These are phyloP conservation scores for Boletus rubescentipes DNA, from an alignment of 768 basidiomycete species.

Conservation along the genomic window DNA sequence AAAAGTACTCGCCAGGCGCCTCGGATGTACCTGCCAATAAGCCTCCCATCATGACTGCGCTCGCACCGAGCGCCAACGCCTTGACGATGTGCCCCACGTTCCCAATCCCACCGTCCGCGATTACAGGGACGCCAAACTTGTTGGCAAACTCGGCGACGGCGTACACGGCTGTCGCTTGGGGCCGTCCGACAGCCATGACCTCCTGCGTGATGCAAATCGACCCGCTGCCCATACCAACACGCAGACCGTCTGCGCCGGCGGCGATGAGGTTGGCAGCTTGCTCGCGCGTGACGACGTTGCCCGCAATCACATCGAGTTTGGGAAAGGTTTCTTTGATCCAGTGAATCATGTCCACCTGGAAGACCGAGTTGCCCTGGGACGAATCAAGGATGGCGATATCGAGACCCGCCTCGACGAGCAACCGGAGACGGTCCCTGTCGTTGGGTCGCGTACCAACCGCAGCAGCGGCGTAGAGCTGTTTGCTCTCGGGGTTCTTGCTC, in stretches of 20 bases:
- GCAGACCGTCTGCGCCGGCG: conserved; percentile 93
- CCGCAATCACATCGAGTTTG: conserved; percentile 88
- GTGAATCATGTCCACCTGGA: conserved; percentile 89
- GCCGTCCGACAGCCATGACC: conserved; percentile 98
- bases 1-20: conserved; percentile 98
- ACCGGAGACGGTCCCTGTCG: conserved; percentile 79
- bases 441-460: conserved; percentile 90
- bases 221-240: conserved; percentile 97
- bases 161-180: conserved; percentile 98
- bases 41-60: conserved; percentile 99
- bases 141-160: conserved; percentile 91
- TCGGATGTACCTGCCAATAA: conserved; percentile 94
- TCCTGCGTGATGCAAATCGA: conserved; percentile 99
- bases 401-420: conserved; percentile 91
- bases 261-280: conserved; percentile 93
- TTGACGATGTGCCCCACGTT: conserved; percentile 99
- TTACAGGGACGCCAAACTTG: conserved; percentile 93
- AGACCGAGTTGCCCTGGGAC: conserved; percentile 93
- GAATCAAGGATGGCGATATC: conserved; percentile 96
- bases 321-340: conserved; percentile 91
- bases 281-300: conserved; percentile 97
- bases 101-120: conserved; percentile 93
- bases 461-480: conserved; percentile 96
- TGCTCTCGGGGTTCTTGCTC: conserved; percentile 84
- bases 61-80: conserved; percentile 89